Conservation (phyloP, 352 stramenopile genomes). For the Pythium sukuiense region DNA sequence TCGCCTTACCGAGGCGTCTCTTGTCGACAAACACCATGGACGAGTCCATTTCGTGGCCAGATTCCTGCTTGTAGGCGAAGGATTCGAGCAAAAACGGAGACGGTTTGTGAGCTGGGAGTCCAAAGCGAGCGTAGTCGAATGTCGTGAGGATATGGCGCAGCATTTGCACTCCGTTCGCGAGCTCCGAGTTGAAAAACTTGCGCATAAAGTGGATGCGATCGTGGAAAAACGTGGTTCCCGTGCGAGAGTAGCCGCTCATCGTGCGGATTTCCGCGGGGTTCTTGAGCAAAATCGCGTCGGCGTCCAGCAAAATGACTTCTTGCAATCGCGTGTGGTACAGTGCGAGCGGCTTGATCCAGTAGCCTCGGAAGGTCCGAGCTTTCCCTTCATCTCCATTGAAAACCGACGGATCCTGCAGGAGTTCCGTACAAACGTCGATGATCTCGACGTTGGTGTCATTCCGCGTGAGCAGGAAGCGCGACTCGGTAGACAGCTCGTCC, state of each 20-base stretch:
- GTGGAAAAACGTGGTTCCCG: constrained; percentile 69
- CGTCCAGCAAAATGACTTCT: constrained; percentile 43
- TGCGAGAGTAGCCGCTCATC: constrained; percentile 41
- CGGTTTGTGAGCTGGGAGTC: constrained; percentile 18
- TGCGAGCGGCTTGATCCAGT: constrained; percentile 37
- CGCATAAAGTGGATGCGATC: constrained; percentile 54
- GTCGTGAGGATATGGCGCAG: constrained; percentile 46
- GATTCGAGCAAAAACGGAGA: constrained; percentile 30
- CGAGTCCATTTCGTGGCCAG: constrained; percentile 62
- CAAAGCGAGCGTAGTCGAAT: constrained; percentile 52
- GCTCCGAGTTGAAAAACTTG: constrained; percentile 31
- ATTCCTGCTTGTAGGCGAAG: constrained; percentile 43
- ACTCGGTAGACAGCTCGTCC: constrained; percentile 46
- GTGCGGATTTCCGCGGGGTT: constrained; percentile 40
- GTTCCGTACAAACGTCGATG: constrained; percentile 59
- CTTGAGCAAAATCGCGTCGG: constrained; percentile 50
- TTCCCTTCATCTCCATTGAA: constrained; percentile 18
- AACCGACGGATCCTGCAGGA: constrained; percentile 28
- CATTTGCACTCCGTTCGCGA: constrained; percentile 23
- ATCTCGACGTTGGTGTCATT: constrained; percentile 57
- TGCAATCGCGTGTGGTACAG: constrained; percentile 26
- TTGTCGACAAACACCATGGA: constrained; percentile 66
- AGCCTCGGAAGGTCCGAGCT: constrained; percentile 26
- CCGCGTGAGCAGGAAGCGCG: constrained; percentile 38
- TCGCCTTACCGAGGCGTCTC: constrained; percentile 31